Base-by-base conservation (phyloP, 495 filamentous ascomycete species). In the Neurospora africana region DNA sequence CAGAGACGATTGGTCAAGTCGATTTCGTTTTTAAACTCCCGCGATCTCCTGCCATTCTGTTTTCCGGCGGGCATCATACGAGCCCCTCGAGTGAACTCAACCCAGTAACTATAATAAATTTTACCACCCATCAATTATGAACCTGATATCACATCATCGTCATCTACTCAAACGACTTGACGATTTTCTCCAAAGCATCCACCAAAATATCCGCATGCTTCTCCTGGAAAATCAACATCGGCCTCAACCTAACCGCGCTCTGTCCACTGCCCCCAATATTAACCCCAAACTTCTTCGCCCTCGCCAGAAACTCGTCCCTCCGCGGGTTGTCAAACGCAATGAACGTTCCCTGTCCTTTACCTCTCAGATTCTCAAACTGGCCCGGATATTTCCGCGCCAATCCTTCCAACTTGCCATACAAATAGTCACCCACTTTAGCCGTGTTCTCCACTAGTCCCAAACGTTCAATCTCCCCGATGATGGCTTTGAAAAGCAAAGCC, bases 211-310 rank as follows among this genome's bases (percentile, higher is more conserved):
- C 86, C 81, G 91, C 95, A 84, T 99, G 95, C 79, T 92, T 89
- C 85, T 93, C 87, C 88, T 97, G 90, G 87, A 99, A 98, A 76
- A 97, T 89, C 77, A 99, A 83, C 95, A 99, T 99, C 68, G 95
- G 95, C 80, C 95, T 84, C 82, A 99, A 82, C 75, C 95, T 85
- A 38, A 99, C 91, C 37, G 95, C 94, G 53, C 77, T 84, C 78
- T 87, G 87, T 21, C 95, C 96, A 77, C 89, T 90, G 35, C 95
- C 96, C 73, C 95, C 96, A 82, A 99, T 93, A 83, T 98, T 98
- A 74, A 99, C 83, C 75, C 95, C 96, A 43, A 92, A 84, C 61
- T 78, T 83, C 90, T 98, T 95, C 72, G 90, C 91, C 85, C 88
- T 90, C 77, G 82, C 89, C 77, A 98, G 81, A 83, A 98, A 92